phyloP scores from a whole-genome alignment of 2,329 filamentous ascomycete genomes.

The Colletotrichum echinochloae region DNA sequence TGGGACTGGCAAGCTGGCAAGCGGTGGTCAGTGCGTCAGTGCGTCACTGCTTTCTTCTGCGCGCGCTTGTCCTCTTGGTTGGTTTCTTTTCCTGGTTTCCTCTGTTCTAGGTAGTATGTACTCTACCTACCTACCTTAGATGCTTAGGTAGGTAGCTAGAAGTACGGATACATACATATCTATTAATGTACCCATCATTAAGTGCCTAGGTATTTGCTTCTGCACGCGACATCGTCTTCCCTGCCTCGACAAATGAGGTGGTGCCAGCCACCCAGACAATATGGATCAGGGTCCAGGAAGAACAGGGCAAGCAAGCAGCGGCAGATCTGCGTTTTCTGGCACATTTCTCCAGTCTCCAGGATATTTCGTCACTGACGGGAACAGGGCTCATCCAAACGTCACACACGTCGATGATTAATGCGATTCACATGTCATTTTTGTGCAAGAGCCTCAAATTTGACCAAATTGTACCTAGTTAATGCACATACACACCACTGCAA shows the following conservation, averaged over 20 bases:
- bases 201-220: neutral
- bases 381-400: conserved; percentile 24
- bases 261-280: neutral
- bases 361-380: conserved; percentile 18
- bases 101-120: neutral
- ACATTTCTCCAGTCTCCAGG: conserved; percentile 17
- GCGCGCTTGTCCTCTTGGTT: conserved; percentile 30
- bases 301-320: conserved; percentile 11
- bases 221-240: neutral
- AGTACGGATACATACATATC: no score
- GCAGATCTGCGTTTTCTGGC: conserved; percentile 28
- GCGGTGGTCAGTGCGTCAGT: conserved; percentile 40
- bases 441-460: neutral
- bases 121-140: neutral
- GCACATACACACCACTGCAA: neutral
- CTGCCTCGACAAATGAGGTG: neutral
- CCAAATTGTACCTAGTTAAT: neutral
- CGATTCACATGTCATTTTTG: conserved; percentile 26
- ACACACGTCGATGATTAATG: conserved; percentile 17
- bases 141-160: no score
- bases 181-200: neutral
- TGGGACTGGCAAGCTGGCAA: conserved; percentile 33
- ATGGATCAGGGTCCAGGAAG: conserved; percentile 21
- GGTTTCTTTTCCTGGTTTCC: conserved; percentile 20
- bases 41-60: conserved; percentile 37